Conservation (phyloP, 768 basidiomycete species). For the Steccherinum ochraceum region DNA sequence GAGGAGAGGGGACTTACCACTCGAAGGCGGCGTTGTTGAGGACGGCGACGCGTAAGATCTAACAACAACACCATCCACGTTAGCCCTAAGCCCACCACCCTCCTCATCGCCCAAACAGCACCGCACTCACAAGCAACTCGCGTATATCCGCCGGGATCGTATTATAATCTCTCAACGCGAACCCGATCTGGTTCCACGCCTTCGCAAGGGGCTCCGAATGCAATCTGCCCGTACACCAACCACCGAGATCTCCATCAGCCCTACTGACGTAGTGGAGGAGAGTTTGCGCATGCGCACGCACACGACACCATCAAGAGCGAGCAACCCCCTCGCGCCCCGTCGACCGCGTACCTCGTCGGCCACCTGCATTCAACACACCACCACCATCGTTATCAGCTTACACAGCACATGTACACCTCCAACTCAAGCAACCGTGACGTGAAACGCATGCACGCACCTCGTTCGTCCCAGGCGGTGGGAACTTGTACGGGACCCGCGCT, state of each 20-base stretch:
- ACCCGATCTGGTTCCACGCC: conserved; percentile 29
- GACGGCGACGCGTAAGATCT: conserved; percentile 23
- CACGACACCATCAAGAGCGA: conserved; percentile 35
- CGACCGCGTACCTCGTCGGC: conserved; percentile 32
- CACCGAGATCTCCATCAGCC: background rate
- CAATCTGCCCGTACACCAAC: conserved; percentile 2
- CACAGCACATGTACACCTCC: too few species aligned
- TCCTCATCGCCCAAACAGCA: too few species aligned
- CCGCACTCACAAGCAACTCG: conserved; percentile 26
- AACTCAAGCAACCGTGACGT: too few species aligned
- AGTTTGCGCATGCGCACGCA: conserved; percentile 27
- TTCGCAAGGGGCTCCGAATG: conserved; percentile 13
- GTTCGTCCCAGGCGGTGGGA: conserved; percentile 27
- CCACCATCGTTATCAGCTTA: too few species aligned
- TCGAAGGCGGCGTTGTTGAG: conserved; percentile 23
- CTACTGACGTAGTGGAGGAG: conserved; percentile 6
- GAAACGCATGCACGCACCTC: conserved; percentile 12
- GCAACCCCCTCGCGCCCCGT: conserved; percentile 27
- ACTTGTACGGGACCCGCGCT: conserved; percentile 37
- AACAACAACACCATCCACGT: background rate
- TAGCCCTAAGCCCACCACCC: too few species aligned
- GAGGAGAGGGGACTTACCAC: conserved; percentile 12
- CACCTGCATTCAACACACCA: conserved; percentile 20
- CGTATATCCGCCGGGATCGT: conserved; percentile 25
- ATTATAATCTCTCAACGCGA: conserved; percentile 21